Evolutionary conservation across 2,329 filamentous ascomycete genomes (phyloP), one percentile per base, ranked within the genome.

Genomic region (Tolypocladium paradoxum): DNA sequence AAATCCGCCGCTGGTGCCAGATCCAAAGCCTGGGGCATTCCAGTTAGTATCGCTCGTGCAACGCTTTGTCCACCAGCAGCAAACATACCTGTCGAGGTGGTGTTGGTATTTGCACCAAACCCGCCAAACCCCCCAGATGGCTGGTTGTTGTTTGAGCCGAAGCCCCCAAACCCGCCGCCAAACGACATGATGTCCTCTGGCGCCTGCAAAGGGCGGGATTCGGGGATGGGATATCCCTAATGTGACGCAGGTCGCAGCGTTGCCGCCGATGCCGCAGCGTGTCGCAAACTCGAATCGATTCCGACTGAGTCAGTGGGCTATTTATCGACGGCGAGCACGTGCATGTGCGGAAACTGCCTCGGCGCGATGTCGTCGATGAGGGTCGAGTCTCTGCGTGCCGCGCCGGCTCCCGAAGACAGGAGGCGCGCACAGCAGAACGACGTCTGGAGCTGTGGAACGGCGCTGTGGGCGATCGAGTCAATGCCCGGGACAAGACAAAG

Each of bases 141-240:
- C 45, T 62, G 56, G 48, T 61, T 58, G 43, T 77, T 82, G 58
- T 76, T 77, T 63, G 76, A 75, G 70, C 81, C 81, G 70, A 85
- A 85, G 73, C 79, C 77, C 54, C 75, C 74, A 54, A 70, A 70
- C 62, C 76, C 76, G 57, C 75, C 73, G 58, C 75, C 74, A 61
- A 80, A 79, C 63, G 79, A 79, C 79, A 83, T 83, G 64, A 58
- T 73, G 64, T 52, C 56, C 43, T 47, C 43, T 47, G 52, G 48
- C 29, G 45, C 22, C n/a, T 55, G 54, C 50, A 43, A 34, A 31
- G n/a, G 18, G 36, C 50, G n/a, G 37, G 50, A 52, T 40, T 52
- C 49, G 40, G 35, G 37, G 38, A 31, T n/a, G 24, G 29, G 34
- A 33, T 20, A 35, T n/a, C 43, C 27, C 24, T 49, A 34, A 18